A percentile compares a stretch with the other conserved stretches of the same genome.
Conservation (phyloP, 2,329 filamentous ascomycete species). For the Ambrosiella xylebori region DNA sequence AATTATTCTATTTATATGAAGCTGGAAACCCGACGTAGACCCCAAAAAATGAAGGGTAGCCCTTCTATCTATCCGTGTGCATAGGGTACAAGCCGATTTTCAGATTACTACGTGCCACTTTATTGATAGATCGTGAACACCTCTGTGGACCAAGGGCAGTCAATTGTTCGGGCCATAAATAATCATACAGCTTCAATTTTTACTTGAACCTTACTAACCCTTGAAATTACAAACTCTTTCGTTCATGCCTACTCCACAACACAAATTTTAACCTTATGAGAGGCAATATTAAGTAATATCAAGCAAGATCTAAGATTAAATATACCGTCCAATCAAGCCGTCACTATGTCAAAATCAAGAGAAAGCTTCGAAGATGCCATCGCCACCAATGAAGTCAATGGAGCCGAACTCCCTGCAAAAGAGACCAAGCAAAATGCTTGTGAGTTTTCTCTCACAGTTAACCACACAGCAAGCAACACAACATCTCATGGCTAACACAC, state of each 20-base stretch:
- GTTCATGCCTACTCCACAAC: too few species aligned
- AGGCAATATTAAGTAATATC: background rate
- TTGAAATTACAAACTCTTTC: too few species aligned
- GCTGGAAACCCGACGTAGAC: too few species aligned
- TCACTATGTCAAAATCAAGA: background rate
- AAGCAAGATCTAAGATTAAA: background rate
- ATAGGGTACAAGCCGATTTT: too few species aligned
- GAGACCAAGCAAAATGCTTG: conserved; percentile 1
- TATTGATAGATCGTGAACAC: too few species aligned
- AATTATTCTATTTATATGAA: background rate
- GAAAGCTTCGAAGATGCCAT: background rate
- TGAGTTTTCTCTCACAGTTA: background rate
- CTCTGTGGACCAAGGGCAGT: too few species aligned
- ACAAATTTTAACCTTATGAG: too few species aligned
- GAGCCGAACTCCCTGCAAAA: background rate
- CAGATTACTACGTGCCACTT: too few species aligned
- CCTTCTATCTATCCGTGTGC: too few species aligned
- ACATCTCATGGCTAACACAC: background rate
- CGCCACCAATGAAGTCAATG: background rate
- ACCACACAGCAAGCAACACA: background rate
- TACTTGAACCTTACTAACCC: too few species aligned
- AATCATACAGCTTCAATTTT: too few species aligned
- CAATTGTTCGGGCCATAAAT: too few species aligned
- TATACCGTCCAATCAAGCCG: background rate
- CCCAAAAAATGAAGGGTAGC: background rate